Evolutionary conservation across 108 stramenopile species (phyloP), one percentile per base, ranked within the genome.

Genomic region (Nitzschia sp.): DNA sequence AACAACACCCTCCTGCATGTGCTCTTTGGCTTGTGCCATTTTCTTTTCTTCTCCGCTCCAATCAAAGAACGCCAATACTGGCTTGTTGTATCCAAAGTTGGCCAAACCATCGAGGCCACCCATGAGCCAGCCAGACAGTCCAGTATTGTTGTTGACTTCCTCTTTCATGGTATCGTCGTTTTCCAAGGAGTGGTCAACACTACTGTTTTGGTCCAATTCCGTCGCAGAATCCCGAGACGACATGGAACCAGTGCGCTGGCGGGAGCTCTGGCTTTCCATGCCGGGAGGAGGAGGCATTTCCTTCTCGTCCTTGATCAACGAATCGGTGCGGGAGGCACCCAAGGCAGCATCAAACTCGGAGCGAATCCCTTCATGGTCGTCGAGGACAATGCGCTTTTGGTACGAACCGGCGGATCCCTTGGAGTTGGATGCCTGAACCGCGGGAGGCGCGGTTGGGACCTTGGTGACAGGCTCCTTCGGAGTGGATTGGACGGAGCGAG

Each of bases 11-110:
- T 17, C n/a, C 17, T 48, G n/a, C 46, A 48, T 17, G 17, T 43
- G 20, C 3, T 43, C 22, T 20, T 19, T 12, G 25, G 48, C 64
- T 26, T 65, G 14, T 12, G 24, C 50, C 11, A 65, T 65, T 17
- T 12, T 52, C 51, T 38, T 65, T 38, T 65, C 64, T 52, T 65
- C 64, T 15, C 64, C 64, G 52, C 64, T 65, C 64, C 64, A 65
- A 22, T 65, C 64, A 48, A 65, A 38, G 15, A 65, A 51, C 2
- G 39, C 51, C n/a, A 43, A 46, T 1, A 44, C 10, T 37, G 64
- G 64, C n/a, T 65, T 25, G 29, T 65, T 52, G 17, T 21, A 65
- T 38, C 64, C 64, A 51, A 52, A 38, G 25, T 53, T 53, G 14
- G 64, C 64, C 51, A 65, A 38, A 19, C 15, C 29, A 52, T 65